These are phyloP conservation scores for Calonectria honghensis DNA, from an alignment of 2,329 filamentous ascomycete species.

Conservation along the genomic window DNA sequence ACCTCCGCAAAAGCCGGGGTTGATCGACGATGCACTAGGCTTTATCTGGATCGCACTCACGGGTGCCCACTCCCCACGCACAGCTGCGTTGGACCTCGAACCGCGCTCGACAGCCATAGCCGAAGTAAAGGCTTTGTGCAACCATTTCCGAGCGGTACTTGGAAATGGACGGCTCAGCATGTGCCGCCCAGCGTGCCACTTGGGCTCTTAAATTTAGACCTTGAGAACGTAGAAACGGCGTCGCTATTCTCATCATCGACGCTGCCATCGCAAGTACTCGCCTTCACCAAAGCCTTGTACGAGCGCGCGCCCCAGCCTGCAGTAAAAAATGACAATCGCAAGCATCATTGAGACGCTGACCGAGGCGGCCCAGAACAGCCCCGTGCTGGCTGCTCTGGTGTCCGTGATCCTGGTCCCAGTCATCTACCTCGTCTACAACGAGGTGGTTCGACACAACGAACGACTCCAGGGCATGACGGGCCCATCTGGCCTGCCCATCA, in stretches of 20 bases:
- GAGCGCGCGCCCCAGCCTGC: neutral
- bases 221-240: constrained; percentile 16
- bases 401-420: constrained; percentile 58
- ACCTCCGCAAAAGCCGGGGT: constrained; percentile 32
- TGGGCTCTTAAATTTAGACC: constrained; percentile 22
- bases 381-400: constrained; percentile 48
- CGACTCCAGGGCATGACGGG: constrained; percentile 69
- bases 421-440: constrained; percentile 69
- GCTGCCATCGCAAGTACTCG: neutral
- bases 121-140: constrained; percentile 15
- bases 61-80: too few species aligned
- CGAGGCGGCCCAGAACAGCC: constrained; percentile 48
- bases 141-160: constrained; percentile 31
- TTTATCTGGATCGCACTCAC: neutral
- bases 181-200: neutral
- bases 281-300: neutral
- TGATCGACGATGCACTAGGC: constrained; percentile 25
- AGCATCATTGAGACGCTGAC: constrained; percentile 47
- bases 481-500: constrained; percentile 70
- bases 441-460: constrained; percentile 66
- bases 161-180: constrained; percentile 18
- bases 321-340: constrained; percentile 54
- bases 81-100: neutral
- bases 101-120: neutral
- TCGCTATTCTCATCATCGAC: constrained; percentile 3